Evolutionary conservation across 2,329 filamentous ascomycete species (phyloP), one percentile per base, ranked within the genome.

Genomic region (Diaporthe amygdali): DNA sequence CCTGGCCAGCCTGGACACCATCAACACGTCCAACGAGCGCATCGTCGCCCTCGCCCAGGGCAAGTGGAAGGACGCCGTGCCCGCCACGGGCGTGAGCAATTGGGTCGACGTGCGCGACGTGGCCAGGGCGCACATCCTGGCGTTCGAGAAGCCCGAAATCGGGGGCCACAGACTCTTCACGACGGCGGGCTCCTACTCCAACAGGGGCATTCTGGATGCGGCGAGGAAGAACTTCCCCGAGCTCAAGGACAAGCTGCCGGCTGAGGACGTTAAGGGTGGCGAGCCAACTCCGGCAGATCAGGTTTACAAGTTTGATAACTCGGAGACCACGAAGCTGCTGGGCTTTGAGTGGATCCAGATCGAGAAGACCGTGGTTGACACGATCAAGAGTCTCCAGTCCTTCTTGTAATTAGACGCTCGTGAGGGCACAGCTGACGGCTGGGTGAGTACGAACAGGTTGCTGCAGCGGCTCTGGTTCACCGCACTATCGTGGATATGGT

Each of bases 341-440:
- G 90, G 90, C 0, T 85, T 93, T 61, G 81, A 92, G 71, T 94
- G 89, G 84, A 89, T 83, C 73, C 79, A 82, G 5, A 76, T 94
- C 41, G 91, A 94, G 79, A 84, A 91, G 81, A 87, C 84, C 34
- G 84, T 92, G 34, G 83, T 86, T 7, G 92, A 94, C 76, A 86
- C 90, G 8, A 86, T 93, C 22, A 89, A 89, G 80, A 91, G 88
- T 39, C 79, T 94, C 76, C 86, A 92, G 79, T 78, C 77, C n/a
- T 77, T 84, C n/a, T 77, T 78, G 6, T 78, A 76, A 14, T 81
- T 72, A 73, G 30, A 20, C 15, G 17, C 14, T 39, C 17, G 20
- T 3, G 14, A 39, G 10, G 30, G 9, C 2, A 9, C 7, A 1
- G 9, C 3, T 17, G n/a, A 39, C 22, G 39, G 22, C 3, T 15